phyloP scores from a whole-genome alignment of 2,329 filamentous ascomycete species.

The Celoporthe dispersa region DNA sequence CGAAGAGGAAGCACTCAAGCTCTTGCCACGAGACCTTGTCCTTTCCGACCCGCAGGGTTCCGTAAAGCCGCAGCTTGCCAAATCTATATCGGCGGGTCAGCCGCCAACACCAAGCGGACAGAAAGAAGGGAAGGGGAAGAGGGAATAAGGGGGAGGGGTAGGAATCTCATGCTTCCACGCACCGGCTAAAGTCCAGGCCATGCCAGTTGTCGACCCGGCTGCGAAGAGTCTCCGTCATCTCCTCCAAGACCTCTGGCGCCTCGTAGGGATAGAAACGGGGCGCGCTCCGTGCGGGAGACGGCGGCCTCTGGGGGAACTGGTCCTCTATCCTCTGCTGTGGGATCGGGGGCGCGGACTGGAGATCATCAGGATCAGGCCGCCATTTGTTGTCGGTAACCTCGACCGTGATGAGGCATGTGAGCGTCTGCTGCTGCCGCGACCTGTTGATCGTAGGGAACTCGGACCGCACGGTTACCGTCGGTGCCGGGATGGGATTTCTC shows the following conservation, averaged over 20 bases:
- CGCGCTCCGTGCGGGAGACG: constrained; percentile 59
- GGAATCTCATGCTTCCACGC: constrained; percentile 44
- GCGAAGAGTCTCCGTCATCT: constrained; percentile 84
- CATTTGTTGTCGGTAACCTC: constrained; percentile 94
- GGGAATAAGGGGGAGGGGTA: constrained; percentile 17
- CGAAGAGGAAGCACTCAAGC: constrained; percentile 94
- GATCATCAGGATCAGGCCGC: constrained; percentile 82
- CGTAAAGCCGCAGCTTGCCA: constrained; percentile 87
- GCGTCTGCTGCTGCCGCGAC: constrained; percentile 89
- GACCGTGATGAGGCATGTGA: constrained; percentile 92
- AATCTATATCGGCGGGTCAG: constrained; percentile 64
- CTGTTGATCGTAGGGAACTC: constrained; percentile 94
- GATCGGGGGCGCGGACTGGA: constrained; percentile 58
- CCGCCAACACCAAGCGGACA: constrained; percentile 16
- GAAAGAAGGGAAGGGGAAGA: neutral
- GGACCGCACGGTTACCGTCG: constrained; percentile 90
- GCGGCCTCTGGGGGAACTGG: constrained; percentile 53
- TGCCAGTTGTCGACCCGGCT: constrained; percentile 98
- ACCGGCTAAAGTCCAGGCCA: constrained; percentile 83
- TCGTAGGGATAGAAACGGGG: constrained; percentile 73
- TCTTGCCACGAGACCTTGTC: constrained; percentile 98
- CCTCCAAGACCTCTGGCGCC: constrained; percentile 74
- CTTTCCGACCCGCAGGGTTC: constrained; percentile 90
- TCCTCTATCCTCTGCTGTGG: constrained; percentile 57
- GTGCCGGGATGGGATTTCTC: constrained; percentile 87